Base-by-base conservation (phyloP, 495 filamentous ascomycete genomes). In the Lindgomyces ingoldianus region DNA sequence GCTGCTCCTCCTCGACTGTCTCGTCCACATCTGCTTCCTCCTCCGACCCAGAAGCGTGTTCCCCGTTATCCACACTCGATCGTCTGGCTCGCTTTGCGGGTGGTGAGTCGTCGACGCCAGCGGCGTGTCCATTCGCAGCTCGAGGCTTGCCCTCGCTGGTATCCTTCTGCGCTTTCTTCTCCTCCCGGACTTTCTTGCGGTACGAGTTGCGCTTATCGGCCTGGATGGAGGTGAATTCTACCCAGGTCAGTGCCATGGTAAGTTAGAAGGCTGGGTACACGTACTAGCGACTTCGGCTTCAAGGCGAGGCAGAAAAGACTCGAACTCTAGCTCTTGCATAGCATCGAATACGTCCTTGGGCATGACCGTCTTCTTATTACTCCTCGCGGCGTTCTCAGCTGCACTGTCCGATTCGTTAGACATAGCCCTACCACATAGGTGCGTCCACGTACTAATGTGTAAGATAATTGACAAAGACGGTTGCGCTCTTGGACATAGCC, bases 401-500 rank as follows among this genome's bases (percentile, higher is more conserved):
- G 94, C 89, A 27, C 91, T 95, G 60, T 60, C 22, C 33, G 14
- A 27, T 58, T 24, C 24, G 33, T 61, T 21, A 21, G 27, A 25
- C 6, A 39, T 39, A 6, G 14, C 33, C 14, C 14, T 14, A 39
- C 14, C 14, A 11, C 3, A 11, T 53, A 22, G 26, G 27, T 9
- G 50, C 22, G 50, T 22, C 27, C 6, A 26, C 87, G 57, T 87
- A 98, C 93, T 87, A 82, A 63, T 87, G 84, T 44, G 90, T 88
- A 26, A 98, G 77, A 74, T 96, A 93, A 72, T 85, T 97, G 29
- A 98, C 86, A 74, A 98, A 98, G 0, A 98, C 91, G 1, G 91
- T 96, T 3, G 93, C 91, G 57, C 89, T 89, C 79, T 98, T 97
- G 64, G 89, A 89, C 74, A 98, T 85, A 0, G 95, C 94, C 26